Percentiles rank a stretch among this genome's conserved stretches.
Conservation (phyloP, 805 yeast genomes). For the Torulaspora gathmanii region DNA sequence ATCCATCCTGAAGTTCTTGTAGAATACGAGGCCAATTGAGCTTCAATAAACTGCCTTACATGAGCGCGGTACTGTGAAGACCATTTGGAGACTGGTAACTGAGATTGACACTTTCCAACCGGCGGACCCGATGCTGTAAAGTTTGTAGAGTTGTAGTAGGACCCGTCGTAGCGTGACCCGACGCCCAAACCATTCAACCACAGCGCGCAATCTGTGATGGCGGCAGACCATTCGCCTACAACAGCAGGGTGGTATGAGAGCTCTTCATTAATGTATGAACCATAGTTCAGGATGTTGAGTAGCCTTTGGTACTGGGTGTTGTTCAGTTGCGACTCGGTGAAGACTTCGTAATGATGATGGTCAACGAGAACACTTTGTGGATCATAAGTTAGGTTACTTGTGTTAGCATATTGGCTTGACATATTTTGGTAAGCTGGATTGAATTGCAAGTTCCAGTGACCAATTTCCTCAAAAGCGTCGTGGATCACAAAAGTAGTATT, state of each 20-base stretch:
- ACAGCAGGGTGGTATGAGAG: conserved; percentile 45
- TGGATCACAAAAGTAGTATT: conserved; percentile 52
- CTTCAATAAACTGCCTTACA: conserved; percentile 54
- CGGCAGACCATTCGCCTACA: conserved; percentile 70
- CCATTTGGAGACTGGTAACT: conserved; percentile 40
- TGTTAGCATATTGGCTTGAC: conserved; percentile 37
- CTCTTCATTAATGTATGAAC: conserved; percentile 29
- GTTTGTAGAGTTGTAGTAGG: conserved; percentile 34
- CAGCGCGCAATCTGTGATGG: conserved; percentile 62
- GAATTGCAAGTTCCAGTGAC: conserved; percentile 51
- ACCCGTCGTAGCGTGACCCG: conserved; percentile 59
- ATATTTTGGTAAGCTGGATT: conserved; percentile 31
- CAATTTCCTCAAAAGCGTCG: conserved; percentile 57
- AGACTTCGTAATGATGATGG: conserved; percentile 90
- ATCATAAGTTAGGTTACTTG: conserved; percentile 36
- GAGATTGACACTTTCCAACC: conserved; percentile 44
- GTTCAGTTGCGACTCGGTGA: conserved; percentile 57
- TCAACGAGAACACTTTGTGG: conserved; percentile 67
- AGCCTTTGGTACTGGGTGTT: conserved; percentile 36
- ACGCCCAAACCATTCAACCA: conserved; percentile 68
- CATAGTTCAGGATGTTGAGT: conserved; percentile 34
- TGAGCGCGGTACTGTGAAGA: conserved; percentile 38
- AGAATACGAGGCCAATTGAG: conserved; percentile 52
- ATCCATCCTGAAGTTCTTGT: conserved; percentile 53
- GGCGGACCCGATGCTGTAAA: conserved; percentile 16